phyloP scores from a whole-genome alignment of 192 early-diverging fungal genomes.

The Mortierella alpina region DNA sequence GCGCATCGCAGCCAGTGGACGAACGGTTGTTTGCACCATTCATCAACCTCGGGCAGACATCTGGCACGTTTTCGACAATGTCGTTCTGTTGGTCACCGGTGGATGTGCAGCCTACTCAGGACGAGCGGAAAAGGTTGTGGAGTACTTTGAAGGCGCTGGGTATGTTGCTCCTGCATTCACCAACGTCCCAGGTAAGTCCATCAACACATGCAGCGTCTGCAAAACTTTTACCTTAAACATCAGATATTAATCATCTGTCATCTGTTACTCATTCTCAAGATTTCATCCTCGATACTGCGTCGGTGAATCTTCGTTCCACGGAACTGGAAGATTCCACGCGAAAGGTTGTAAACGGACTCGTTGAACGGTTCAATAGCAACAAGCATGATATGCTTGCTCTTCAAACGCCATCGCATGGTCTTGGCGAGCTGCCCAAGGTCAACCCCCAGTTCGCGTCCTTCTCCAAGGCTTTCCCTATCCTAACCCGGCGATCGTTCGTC shows the following conservation, averaged over 20 bases:
- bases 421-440: conserved; percentile 26
- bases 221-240: neutral
- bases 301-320: conserved; percentile 29
- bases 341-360: conserved; percentile 23
- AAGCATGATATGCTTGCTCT: conserved; percentile 32
- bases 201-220: no score
- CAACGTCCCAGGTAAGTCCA: conserved; percentile 32
- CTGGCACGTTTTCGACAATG: conserved; percentile 84
- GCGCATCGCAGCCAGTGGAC: conserved; percentile 44
- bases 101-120: conserved; percentile 48
- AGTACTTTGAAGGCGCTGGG: conserved; percentile 50
- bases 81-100: conserved; percentile 79
- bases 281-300: conserved; percentile 50
- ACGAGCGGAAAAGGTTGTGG: conserved; percentile 49
- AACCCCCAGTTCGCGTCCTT: conserved; percentile 42
- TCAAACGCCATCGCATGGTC: conserved; percentile 6
- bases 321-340: conserved; percentile 36
- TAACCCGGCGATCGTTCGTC: conserved; percentile 39
- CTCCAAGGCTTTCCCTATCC: conserved; percentile 39
- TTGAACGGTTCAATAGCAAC: conserved; percentile 31
- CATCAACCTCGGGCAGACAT: conserved; percentile 89
- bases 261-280: neutral
- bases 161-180: conserved; percentile 41
- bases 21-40: conserved; percentile 84
- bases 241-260: neutral